phyloP scores from a whole-genome alignment of 805 yeast genomes.

The Pichia sporocuriosa region DNA sequence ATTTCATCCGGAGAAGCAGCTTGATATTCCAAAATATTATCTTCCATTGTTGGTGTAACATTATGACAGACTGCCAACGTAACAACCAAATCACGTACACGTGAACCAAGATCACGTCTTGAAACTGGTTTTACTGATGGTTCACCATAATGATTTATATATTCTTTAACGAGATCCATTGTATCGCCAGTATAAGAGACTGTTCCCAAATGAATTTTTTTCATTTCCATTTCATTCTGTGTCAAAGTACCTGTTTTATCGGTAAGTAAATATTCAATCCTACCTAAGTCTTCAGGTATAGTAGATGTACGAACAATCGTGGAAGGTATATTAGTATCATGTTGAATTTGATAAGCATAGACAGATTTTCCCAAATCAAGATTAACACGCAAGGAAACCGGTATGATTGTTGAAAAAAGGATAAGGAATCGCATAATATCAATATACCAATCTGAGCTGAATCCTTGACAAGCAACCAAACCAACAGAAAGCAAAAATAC shows the following conservation, averaged over 20 bases:
- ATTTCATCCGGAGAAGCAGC: conserved; percentile 99
- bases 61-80: conserved; percentile 94
- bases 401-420: conserved; percentile 89
- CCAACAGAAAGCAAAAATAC: conserved; percentile 73
- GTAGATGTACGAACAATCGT: conserved; percentile 96
- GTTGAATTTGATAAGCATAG: conserved; percentile 91
- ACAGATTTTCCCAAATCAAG: conserved; percentile 93
- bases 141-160: conserved; percentile 37
- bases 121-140: conserved; percentile 23
- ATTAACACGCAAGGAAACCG: conserved; percentile 91
- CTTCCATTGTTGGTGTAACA: conserved; percentile 88
- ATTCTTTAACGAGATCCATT: conserved; percentile 78
- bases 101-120: conserved; percentile 64
- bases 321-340: conserved; percentile 70
- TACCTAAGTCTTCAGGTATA: conserved; percentile 94
- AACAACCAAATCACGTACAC: conserved; percentile 73
- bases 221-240: conserved; percentile 96
- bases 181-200: conserved; percentile 91
- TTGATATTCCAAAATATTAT: conserved; percentile 68
- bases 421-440: conserved; percentile 87
- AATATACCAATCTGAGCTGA: conserved; percentile 71
- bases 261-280: conserved; percentile 84
- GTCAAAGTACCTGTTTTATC: conserved; percentile 98
- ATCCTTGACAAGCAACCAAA: conserved; percentile 77
- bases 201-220: conserved; percentile 85